These are phyloP conservation scores for Lichina pygmaea DNA, from an alignment of 495 filamentous ascomycete species.

Conservation along the genomic window DNA sequence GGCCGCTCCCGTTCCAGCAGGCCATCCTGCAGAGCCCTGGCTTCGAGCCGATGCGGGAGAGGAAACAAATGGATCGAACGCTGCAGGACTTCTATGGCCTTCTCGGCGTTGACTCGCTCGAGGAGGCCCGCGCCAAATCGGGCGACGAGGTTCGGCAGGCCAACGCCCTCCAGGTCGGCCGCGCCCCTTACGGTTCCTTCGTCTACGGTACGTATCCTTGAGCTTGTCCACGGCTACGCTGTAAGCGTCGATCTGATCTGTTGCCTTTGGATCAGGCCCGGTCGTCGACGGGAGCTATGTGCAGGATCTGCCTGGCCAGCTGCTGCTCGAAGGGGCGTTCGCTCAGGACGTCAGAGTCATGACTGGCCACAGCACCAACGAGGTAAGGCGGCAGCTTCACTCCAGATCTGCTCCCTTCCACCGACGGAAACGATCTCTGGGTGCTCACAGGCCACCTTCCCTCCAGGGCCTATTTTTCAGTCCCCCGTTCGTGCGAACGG, in stretches of 20 bases:
- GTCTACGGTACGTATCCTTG: conserved; percentile 23
- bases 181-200: conserved; percentile 26
- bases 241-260: conserved; percentile 21
- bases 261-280: conserved; percentile 25
- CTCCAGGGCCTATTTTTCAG: conserved; percentile 21
- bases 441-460: neutral
- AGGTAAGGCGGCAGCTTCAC: conserved; percentile 19
- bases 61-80: conserved; percentile 18
- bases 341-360: conserved; percentile 29
- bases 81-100: conserved; percentile 18
- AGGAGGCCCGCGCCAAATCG: conserved; percentile 22
- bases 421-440: conserved; percentile 5
- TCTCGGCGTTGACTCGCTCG: conserved; percentile 22
- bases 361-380: conserved; percentile 25
- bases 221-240: conserved; percentile 19
- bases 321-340: conserved; percentile 20
- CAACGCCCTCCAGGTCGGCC: conserved; percentile 24
- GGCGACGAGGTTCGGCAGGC: conserved; percentile 18
- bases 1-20: conserved; percentile 14
- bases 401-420: conserved; percentile 18
- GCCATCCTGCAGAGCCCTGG: conserved; percentile 21
- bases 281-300: conserved; percentile 35
- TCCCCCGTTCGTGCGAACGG: conserved; percentile 21
- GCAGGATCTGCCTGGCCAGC: conserved; percentile 19
- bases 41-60: conserved; percentile 21